Base-by-base conservation (phyloP, 495 filamentous ascomycete genomes). In the Daldinia childiae region DNA sequence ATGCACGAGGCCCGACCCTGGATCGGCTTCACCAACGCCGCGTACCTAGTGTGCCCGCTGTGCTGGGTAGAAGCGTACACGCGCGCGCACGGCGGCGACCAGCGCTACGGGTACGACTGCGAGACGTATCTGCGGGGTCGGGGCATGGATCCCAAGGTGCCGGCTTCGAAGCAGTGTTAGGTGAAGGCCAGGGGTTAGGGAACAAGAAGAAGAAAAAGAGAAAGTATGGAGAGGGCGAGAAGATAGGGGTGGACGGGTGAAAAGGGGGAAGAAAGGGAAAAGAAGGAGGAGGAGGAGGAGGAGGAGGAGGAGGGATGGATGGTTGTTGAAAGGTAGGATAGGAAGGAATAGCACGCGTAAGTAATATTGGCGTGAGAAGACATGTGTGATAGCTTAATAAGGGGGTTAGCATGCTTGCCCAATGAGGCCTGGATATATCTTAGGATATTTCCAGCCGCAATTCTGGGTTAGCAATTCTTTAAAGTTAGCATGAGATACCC, bases 31-130 rank as follows among this genome's bases (percentile, higher is more conserved):
- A n/a, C 29, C 21, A 68, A 68, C 55, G 45, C 51, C 11, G 59
- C 41, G 54, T 68, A 68, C 59, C 15, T 60, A 2, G 69, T 58
- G 14, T 68, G 64, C 21, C 59, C 69, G 54, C 0, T 61, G 59
- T 68, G 69, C 36, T 67, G 69, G 64, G 39, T 67, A 27, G 64
- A 68, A n/a, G 69, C 68, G 68, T 71, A 66, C 58, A 57, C 54
- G 62, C 52, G 32, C 38, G 68, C 62, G 58, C 58, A 62, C 52
- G 62, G 51, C 41, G 60, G 41, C 34, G 29, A 41, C 36, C 3
- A 2, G n/a, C 62, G 68, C 17, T 17, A 32, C 15, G 29, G 54
- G 5, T 5, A 17, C 26, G 68, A 66, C 3, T 66, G 68, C 63
- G 62, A 71, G 21, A 0, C 0, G 5, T 71, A 41, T 6, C 58